A percentile compares a stretch with the other conserved stretches of the same genome.
phyloP scores from a whole-genome alignment of 2,329 filamentous ascomycete genomes.

The Ophiocordyceps camponoti-leonardi region DNA sequence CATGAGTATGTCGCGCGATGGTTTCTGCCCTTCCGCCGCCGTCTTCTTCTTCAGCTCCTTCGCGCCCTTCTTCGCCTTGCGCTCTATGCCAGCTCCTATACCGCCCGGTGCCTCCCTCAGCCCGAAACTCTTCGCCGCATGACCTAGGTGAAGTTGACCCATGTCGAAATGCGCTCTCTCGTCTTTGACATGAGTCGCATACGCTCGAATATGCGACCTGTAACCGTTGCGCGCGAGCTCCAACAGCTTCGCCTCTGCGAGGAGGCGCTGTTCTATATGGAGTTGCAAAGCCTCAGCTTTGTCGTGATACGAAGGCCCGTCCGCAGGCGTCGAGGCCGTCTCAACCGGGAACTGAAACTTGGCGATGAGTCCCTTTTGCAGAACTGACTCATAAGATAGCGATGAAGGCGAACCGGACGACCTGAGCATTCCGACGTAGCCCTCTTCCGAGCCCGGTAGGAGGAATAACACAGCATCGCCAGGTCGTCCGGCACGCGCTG shows the following conservation, averaged over 20 bases:
- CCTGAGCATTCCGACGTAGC: conserved; percentile 62
- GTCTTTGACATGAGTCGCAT: conserved; percentile 78
- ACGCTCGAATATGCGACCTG: conserved; percentile 83
- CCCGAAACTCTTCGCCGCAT: conserved; percentile 85
- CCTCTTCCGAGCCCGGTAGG: conserved; percentile 79
- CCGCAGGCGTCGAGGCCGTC: conserved; percentile 33
- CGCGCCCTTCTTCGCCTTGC: conserved; percentile 22
- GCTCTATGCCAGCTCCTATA: conserved; percentile 45
- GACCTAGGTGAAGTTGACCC: conserved; percentile 75
- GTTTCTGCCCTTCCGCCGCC: conserved; percentile 13
- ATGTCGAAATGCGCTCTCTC: conserved; percentile 86
- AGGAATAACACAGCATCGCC: conserved; percentile 83
- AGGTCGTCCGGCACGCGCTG: conserved; percentile 76
- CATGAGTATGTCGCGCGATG: conserved; percentile 29
- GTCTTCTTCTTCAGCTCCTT: conserved; percentile 6
- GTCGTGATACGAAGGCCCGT: conserved; percentile 26
- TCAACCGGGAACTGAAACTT: conserved; percentile 52
- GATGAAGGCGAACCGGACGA: conserved; percentile 28
- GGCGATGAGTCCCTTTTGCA: conserved; percentile 48
- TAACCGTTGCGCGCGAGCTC: conserved; percentile 74
- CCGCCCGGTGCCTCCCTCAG: conserved; percentile 75
- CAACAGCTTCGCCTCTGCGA: conserved; percentile 47
- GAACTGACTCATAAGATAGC: conserved; percentile 33
- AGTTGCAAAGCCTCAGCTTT: conserved; percentile 41
- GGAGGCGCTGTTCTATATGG: conserved; percentile 41